phyloP scores from a whole-genome alignment of 2,329 filamentous ascomycete genomes.

The Diaporthe vexans region DNA sequence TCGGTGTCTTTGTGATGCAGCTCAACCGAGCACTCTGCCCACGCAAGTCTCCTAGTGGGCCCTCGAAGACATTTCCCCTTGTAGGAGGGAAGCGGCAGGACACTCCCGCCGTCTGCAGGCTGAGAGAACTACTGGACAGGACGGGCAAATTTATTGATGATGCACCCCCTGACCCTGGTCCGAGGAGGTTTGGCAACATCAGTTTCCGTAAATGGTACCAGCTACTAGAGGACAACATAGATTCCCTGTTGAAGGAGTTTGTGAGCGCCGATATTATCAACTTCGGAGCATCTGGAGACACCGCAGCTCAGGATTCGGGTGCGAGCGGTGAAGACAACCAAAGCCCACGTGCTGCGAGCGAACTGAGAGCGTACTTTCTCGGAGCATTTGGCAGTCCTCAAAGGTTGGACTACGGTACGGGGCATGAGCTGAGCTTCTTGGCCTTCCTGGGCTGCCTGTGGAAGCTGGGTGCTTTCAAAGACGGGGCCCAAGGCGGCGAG shows the following conservation, averaged over 20 bases:
- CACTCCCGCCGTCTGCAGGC: conserved; percentile 71
- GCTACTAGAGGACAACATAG: conserved; percentile 72
- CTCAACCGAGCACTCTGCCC: conserved; percentile 91
- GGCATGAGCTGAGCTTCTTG: conserved; percentile 94
- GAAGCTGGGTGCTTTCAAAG: conserved; percentile 86
- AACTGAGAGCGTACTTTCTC: conserved; percentile 84
- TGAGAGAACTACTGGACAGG: conserved; percentile 76
- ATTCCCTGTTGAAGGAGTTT: conserved; percentile 68
- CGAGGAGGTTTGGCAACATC: conserved; percentile 90
- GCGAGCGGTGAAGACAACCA: conserved; percentile 31
- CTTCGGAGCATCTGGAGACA: conserved; percentile 38
- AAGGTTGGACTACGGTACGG: conserved; percentile 93
- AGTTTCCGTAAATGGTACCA: conserved; percentile 89
- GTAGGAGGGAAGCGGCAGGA: conserved; percentile 54
- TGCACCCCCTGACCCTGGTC: conserved; percentile 86
- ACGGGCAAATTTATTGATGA: conserved; percentile 79
- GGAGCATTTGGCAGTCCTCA: conserved; percentile 91
- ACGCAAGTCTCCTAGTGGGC: conserved; percentile 58
- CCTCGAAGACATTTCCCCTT: conserved; percentile 62
- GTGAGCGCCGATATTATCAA: conserved; percentile 60
- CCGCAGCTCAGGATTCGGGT: background rate
- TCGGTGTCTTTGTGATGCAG: conserved; percentile 89
- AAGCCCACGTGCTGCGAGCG: conserved; percentile 57
- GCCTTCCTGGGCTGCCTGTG: conserved; percentile 92
- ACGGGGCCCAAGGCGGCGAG: conserved; percentile 64